Conservation (phyloP, 148 eudicot species). For the Cornus controversa region DNA sequence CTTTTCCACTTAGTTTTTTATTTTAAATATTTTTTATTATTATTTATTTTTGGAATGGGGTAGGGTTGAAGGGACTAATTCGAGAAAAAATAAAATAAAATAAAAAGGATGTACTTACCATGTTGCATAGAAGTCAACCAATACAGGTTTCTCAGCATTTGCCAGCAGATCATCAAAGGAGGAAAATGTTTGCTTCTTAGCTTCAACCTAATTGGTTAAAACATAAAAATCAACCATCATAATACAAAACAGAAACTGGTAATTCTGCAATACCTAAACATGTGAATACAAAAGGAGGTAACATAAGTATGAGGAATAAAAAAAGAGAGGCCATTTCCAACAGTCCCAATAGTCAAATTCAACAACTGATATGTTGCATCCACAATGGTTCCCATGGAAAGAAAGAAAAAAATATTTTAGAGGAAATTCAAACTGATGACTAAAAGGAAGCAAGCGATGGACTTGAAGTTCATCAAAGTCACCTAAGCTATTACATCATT, state of each 20-base stretch:
- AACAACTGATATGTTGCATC: neutral
- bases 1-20: too few species aligned
- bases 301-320: too few species aligned
- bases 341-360: too few species aligned
- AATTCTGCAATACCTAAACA: too few species aligned
- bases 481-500: neutral
- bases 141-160: constrained; percentile 73
- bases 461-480: neutral
- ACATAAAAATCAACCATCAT: neutral
- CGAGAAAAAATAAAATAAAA: too few species aligned
- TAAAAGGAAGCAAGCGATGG: neutral
- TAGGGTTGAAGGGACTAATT: too few species aligned
- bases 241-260: neutral
- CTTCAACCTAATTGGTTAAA: constrained; percentile 53
- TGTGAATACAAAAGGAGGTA: too few species aligned
- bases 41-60: too few species aligned
- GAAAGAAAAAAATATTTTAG: neutral
- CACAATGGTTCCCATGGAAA: neutral
- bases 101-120: constrained; percentile 39
- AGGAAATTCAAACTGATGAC: neutral
- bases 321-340: too few species aligned
- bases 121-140: constrained; percentile 93
- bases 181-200: constrained; percentile 73
- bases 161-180: constrained; percentile 67
- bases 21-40: too few species aligned